Evolutionary conservation across 2,329 filamentous ascomycete species (phyloP).

Genomic region (Penicillium sp.): DNA sequence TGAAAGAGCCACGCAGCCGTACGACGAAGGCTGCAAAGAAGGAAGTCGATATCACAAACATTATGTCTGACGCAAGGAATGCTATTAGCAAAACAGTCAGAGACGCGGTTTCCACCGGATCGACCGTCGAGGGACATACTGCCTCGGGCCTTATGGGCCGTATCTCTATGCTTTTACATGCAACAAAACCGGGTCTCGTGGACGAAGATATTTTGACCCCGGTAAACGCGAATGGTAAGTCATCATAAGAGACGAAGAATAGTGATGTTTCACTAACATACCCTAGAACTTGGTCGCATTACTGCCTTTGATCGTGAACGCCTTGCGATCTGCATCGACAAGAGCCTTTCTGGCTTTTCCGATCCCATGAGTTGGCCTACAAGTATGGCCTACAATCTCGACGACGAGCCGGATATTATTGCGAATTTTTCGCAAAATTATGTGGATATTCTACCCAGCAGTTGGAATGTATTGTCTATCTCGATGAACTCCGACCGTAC

Average conservation of each 20-base stretch:
- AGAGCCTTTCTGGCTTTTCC: constrained; percentile 39
- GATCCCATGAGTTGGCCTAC: constrained; percentile 50
- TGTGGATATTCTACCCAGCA: constrained; percentile 74
- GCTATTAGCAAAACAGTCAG: constrained; percentile 31
- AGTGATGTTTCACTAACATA: not conserved
- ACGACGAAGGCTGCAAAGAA: constrained; percentile 26
- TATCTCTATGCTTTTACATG: constrained; percentile 41
- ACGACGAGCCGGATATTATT: constrained; percentile 42
- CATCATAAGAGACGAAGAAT: not conserved
- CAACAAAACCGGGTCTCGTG: constrained; percentile 30
- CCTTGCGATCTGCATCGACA: constrained; percentile 42
- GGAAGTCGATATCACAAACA: constrained; percentile 32
- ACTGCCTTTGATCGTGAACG: constrained; percentile 39
- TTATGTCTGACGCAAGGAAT: constrained; percentile 34
- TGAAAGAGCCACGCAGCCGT: constrained; percentile 24
- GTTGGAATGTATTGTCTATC: constrained; percentile 83
- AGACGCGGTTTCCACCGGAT: constrained; percentile 32
- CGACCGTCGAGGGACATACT: constrained; percentile 37
- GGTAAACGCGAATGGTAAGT: constrained; percentile 37
- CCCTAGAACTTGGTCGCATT: constrained; percentile 37
- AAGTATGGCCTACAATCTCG: constrained; percentile 17
- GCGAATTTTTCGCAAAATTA: constrained; percentile 72
- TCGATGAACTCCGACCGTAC: constrained; percentile 75
- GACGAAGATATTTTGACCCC: constrained; percentile 27
- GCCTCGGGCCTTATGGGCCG: constrained; percentile 37